Percentiles rank a stretch among this genome's conserved stretches.
phyloP scores from a whole-genome alignment of 805 yeast genomes.

The Komagataella ulmi region DNA sequence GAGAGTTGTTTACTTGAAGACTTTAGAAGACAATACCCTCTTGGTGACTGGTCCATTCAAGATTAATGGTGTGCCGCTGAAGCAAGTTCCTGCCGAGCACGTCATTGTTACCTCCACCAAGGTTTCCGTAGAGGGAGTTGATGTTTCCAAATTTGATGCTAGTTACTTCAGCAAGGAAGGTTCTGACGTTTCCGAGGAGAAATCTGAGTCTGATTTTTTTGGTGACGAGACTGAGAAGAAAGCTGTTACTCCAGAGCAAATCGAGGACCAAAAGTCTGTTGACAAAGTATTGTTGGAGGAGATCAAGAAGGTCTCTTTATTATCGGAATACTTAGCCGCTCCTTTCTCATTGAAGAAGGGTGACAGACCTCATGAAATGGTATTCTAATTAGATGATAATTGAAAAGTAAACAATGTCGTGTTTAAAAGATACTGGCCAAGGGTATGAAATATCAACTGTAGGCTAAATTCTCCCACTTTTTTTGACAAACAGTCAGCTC shows the following conservation, averaged over 20 bases:
- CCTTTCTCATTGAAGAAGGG: constrained; percentile 96
- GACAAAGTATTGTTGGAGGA: constrained; percentile 87
- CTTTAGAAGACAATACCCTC: constrained; percentile 94
- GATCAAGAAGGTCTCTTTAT: constrained; percentile 94
- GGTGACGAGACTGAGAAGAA: constrained; percentile 65
- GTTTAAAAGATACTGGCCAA: background rate
- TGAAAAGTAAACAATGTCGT: background rate
- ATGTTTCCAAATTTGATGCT: constrained; percentile 83
- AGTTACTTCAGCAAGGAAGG: constrained; percentile 96
- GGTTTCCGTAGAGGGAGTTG: constrained; percentile 67
- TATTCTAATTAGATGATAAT: constrained; percentile 47
- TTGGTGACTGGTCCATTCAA: constrained; percentile 98
- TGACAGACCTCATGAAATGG: constrained; percentile 96
- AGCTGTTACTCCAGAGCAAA: constrained; percentile 85
- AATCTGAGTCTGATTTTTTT: constrained; percentile 89
- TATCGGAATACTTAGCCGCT: constrained; percentile 91
- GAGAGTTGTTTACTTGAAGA: constrained; percentile 96
- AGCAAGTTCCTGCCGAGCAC: constrained; percentile 98
- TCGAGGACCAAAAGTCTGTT: constrained; percentile 91
- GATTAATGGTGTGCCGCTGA: constrained; percentile 98
- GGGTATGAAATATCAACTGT: background rate
- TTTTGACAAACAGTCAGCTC: background rate
- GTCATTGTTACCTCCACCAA: constrained; percentile 97
- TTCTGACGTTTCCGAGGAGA: constrained; percentile 54
- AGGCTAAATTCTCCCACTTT: background rate